phyloP scores from a whole-genome alignment of 352 stramenopile species.

The Phytophthora ohioensis region DNA sequence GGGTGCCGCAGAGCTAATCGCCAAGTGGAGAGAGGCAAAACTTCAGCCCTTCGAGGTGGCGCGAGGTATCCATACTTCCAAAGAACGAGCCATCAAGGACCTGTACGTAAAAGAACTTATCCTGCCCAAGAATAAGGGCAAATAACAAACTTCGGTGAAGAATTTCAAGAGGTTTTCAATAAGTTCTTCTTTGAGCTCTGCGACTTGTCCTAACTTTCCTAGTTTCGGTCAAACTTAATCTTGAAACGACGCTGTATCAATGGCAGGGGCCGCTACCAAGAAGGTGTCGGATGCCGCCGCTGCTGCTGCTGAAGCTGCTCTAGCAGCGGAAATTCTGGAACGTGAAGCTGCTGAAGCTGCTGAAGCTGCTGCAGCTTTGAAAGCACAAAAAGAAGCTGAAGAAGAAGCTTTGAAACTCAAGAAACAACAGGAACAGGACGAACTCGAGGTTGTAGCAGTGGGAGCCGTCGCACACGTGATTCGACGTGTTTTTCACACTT shows the following conservation, averaged over 20 bases:
- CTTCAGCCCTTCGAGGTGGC: too few species aligned
- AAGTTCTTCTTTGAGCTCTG: background rate
- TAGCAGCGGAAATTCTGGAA: constrained; percentile 12
- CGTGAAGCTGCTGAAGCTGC: constrained; percentile 16
- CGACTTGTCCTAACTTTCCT: too few species aligned
- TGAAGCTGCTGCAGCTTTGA: constrained; percentile 7
- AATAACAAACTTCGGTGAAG: too few species aligned
- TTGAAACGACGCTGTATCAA: constrained; percentile 31
- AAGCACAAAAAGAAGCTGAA: constrained; percentile 26
- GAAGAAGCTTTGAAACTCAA: constrained; percentile 14
- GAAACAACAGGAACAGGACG: constrained; percentile 36
- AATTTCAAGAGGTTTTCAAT: background rate
- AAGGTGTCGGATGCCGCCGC: constrained; percentile 12
- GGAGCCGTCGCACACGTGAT: constrained; percentile 80
- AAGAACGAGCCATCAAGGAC: too few species aligned
- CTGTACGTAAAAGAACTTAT: too few species aligned
- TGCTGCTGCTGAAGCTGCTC: background rate
- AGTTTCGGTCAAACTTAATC: constrained; percentile 10
- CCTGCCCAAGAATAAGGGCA: too few species aligned
- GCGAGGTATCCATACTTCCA: too few species aligned
- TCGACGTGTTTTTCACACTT: constrained; percentile 70
- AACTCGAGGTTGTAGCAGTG: constrained; percentile 73
- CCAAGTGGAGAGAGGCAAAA: too few species aligned
- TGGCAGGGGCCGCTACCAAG: constrained; percentile 24
- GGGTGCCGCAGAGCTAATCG: too few species aligned